A percentile compares a stretch with the other conserved stretches of the same genome.
Conservation (phyloP, 192 early-diverging fungal genomes). For the Obelidium mucronatum region DNA sequence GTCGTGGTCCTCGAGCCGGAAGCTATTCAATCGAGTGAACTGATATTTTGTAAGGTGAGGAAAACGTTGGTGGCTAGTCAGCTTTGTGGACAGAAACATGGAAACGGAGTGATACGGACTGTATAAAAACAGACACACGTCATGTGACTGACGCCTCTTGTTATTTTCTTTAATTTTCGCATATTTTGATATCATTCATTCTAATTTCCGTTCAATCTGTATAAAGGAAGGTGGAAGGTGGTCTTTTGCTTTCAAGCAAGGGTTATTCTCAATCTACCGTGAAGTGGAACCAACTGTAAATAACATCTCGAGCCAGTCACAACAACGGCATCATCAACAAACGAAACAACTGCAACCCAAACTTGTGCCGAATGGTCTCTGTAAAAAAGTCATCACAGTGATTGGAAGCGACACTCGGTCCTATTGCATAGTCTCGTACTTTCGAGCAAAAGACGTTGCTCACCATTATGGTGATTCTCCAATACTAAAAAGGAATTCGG, state of each 20-base stretch:
- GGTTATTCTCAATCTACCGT: background rate
- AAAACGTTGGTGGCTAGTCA: too few species aligned
- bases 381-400: background rate
- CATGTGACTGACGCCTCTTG: background rate
- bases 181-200: too few species aligned
- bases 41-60: background rate
- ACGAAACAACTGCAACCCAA: background rate
- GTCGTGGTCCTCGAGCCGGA: too few species aligned
- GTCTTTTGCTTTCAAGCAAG: background rate
- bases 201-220: too few species aligned
- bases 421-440: conserved; percentile 2
- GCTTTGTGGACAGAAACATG: background rate
- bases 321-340: too few species aligned
- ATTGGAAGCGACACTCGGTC: background rate
- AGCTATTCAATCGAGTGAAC: too few species aligned
- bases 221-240: background rate
- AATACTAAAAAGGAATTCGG: too few species aligned
- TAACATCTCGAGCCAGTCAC: too few species aligned
- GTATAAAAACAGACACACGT: background rate
- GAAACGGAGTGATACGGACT: background rate
- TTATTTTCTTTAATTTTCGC: background rate
- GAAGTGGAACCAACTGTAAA: background rate
- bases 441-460: too few species aligned
- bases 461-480: too few species aligned
- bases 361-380: background rate